Evolutionary conservation across 768 basidiomycete species (phyloP).

Genomic region (Lentinus tigrinus): DNA sequence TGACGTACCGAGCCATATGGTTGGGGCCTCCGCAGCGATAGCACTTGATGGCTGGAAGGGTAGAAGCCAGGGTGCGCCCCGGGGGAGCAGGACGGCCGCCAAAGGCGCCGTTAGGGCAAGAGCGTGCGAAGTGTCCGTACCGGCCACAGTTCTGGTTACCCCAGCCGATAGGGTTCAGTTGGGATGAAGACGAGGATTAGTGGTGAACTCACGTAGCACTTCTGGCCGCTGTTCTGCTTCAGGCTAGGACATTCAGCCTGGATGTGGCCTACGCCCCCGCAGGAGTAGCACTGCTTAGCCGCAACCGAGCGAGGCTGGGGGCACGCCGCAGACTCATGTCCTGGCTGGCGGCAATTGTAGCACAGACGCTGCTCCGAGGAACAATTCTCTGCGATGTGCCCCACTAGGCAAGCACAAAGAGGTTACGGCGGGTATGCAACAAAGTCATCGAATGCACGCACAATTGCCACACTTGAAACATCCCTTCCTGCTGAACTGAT

Average conservation of each 20-base stretch:
- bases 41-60: slow-evolving; percentile 82
- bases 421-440: slow-evolving; percentile 1
- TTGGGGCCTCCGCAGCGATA: slow-evolving; percentile 89
- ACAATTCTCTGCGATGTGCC: slow-evolving; percentile 92
- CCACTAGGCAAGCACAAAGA: slow-evolving; percentile 50
- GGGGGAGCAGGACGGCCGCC: slow-evolving; percentile 71
- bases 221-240: slow-evolving; percentile 68
- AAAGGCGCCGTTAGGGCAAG: slow-evolving; percentile 64
- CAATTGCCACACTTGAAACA: slow-evolving; percentile 95
- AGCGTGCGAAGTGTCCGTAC: slow-evolving; percentile 78
- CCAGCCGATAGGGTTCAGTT: slow-evolving; percentile 2
- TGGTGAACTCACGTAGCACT: slow-evolving; percentile 70
- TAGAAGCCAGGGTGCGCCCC: slow-evolving; percentile 69
- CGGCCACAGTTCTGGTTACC: slow-evolving; percentile 64
- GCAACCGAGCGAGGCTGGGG: slow-evolving; percentile 79
- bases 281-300: slow-evolving; percentile 90
- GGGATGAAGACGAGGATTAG: background rate
- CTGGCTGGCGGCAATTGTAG: slow-evolving; percentile 94
- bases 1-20: slow-evolving; percentile 72
- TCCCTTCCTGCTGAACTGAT: slow-evolving; percentile 82
- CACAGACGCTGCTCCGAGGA: slow-evolving; percentile 86
- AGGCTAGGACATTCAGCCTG: slow-evolving; percentile 85
- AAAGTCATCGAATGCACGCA: slow-evolving; percentile 40
- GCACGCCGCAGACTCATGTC: slow-evolving; percentile 88
- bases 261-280: slow-evolving; percentile 89